A percentile compares a stretch with the other conserved stretches of the same genome.
These are phyloP conservation scores for Ceratorhiza oryzae-sativae DNA, from an alignment of 1,284 basidiomycete genomes.

Conservation along the genomic window DNA sequence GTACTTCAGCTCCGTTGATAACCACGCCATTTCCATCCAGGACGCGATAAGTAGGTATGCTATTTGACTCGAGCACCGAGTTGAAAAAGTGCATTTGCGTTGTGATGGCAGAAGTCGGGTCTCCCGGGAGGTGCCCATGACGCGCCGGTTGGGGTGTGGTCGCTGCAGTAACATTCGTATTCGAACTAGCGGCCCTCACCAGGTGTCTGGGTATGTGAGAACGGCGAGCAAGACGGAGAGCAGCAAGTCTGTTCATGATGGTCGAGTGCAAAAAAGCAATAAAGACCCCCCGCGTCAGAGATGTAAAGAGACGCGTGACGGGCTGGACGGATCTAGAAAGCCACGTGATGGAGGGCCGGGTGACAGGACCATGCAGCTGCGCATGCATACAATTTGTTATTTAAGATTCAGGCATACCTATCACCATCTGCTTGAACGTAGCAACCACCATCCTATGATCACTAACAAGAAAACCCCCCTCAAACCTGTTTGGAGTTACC, in stretches of 20 bases:
- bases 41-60: constrained; percentile 83
- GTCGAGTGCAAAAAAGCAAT: constrained; percentile 1
- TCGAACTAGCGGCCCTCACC: constrained; percentile 8
- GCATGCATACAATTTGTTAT: background rate
- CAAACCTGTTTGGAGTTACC: constrained; percentile 26
- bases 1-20: constrained; percentile 73
- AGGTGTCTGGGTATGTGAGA: constrained; percentile 23
- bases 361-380: background rate
- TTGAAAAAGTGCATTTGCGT: constrained; percentile 78
- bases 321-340: constrained; percentile 27
- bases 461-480: constrained; percentile 32
- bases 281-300: constrained; percentile 3
- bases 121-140: constrained; percentile 63
- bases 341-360: constrained; percentile 15
- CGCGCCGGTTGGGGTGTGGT: constrained; percentile 33
- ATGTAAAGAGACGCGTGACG: constrained; percentile 20
- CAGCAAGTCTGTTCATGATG: constrained; percentile 31
- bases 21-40: constrained; percentile 77
- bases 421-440: constrained; percentile 13
- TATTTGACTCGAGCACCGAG: constrained; percentile 65
- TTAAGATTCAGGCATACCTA: constrained; percentile 26
- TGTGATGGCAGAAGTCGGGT: constrained; percentile 66
- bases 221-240: constrained; percentile 29
- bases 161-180: constrained; percentile 6
- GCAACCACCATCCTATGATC: constrained; percentile 35